Percentiles rank a stretch among this genome's conserved stretches.
phyloP scores from a whole-genome alignment of 2,329 filamentous ascomycete species.

The Talaromyces sp. region DNA sequence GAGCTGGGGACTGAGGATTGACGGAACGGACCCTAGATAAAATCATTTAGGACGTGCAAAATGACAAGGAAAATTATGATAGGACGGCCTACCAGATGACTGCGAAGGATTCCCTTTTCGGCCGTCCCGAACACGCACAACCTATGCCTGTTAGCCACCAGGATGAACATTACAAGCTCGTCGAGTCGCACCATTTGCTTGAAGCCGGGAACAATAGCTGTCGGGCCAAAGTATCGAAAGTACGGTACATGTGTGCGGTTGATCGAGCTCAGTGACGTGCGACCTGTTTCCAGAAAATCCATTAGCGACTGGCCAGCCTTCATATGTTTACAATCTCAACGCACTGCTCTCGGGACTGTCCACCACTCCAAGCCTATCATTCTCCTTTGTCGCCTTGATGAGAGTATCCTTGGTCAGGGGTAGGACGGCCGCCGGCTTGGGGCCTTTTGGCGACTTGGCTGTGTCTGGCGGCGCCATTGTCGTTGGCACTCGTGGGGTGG shows the following conservation, averaged over 20 bases:
- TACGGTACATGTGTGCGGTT: constrained; percentile 62
- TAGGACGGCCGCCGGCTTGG: constrained; percentile 5
- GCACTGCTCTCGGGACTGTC: constrained; percentile 34
- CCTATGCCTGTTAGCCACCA: constrained; percentile 33
- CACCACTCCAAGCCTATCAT: constrained; percentile 17
- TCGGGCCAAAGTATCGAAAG: constrained; percentile 85
- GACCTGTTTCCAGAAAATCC: constrained; percentile 17
- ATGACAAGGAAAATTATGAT: background rate
- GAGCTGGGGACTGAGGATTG: constrained; percentile 28
- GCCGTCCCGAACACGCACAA: constrained; percentile 53
- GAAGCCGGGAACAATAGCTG: constrained; percentile 84
- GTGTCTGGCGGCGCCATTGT: constrained; percentile 13
- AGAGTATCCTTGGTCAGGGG: constrained; percentile 11
- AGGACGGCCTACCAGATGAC: constrained; percentile 28
- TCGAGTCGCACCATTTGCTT: constrained; percentile 74
- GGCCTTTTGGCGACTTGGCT: constrained; percentile 16
- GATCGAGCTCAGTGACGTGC: constrained; percentile 32
- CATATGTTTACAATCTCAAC: constrained; percentile 10
- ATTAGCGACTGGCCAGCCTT: background rate
- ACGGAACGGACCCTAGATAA: constrained; percentile 29
- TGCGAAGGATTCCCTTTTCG: constrained; percentile 35
- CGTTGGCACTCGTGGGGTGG: constrained; percentile 5
- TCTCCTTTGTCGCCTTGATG: constrained; percentile 8
- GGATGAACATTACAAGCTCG: background rate
- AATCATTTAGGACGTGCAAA: background rate